Percentiles rank a stretch among this genome's conserved stretches.
Conservation (phyloP, 176 grass and related monocot genomes). For the Rhipidocladum racemiflorum region DNA sequence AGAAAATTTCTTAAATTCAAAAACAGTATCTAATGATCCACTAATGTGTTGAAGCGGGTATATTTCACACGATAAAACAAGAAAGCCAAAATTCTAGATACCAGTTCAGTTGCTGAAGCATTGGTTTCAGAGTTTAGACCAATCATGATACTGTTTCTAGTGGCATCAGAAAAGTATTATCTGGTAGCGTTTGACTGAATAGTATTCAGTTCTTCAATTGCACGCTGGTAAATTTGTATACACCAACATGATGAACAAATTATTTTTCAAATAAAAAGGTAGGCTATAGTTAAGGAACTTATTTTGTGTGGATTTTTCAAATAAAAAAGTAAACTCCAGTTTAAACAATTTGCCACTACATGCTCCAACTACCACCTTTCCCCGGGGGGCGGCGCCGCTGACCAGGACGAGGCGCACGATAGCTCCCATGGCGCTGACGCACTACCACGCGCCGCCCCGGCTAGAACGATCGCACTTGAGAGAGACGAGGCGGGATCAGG, state of each 20-base stretch:
- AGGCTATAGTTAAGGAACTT: not conserved
- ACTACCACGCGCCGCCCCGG: too few relatives aligned
- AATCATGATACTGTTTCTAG: too few relatives aligned
- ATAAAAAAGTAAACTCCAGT: not conserved
- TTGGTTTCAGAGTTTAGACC: not conserved
- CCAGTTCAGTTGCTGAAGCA: not conserved
- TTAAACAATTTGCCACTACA: not conserved
- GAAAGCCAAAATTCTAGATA: not conserved
- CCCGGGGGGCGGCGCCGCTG: too few relatives aligned
- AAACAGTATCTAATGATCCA: not conserved
- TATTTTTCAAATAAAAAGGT: conserved; percentile 4
- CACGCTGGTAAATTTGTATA: not conserved
- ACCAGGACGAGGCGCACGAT: not conserved
- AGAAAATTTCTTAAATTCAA: not conserved
- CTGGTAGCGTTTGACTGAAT: too few relatives aligned
- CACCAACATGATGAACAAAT: not conserved
- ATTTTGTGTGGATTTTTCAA: not conserved
- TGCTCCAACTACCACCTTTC: too few relatives aligned
- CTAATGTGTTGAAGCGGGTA: not conserved
- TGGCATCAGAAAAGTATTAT: too few relatives aligned
- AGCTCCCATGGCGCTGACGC: not conserved
- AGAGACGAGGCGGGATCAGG: not conserved
- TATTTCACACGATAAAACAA: not conserved
- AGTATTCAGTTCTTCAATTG: not conserved
- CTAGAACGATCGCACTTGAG: not conserved